Evolutionary conservation across 164 flowering plant genomes (phyloP), one percentile per base, ranked within the genome.

Genomic region (Piper longum): DNA sequence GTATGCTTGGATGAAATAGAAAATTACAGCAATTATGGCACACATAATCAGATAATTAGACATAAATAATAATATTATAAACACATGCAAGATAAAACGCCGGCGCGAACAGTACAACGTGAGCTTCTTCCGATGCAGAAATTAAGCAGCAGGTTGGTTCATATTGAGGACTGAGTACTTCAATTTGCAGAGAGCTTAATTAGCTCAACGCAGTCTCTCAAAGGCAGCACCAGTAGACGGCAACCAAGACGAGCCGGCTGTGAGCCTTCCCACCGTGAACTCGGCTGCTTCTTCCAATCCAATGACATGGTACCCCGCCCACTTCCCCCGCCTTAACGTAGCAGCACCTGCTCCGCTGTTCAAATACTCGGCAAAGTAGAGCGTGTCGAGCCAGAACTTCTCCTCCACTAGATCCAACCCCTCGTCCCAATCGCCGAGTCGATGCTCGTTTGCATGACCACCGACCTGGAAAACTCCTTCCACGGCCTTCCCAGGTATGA

Each of bases 221-320:
- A 26, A 26, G 36, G 36, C 36, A 1, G 48, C 2, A 3, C 76
- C 76, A 0, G 76, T 73, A 3, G 72, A 63, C 0, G 76, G 76
- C 41, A 73, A 45, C 76, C 76, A 73, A 40, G 72, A 66, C 18
- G 72, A 26, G 66, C 13, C 76, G 68, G 44, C 43, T 68, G 69
- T 73, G 48, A 73, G 69, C 9, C 62, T 54, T 0, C 43, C 76
- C 9, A 69, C 72, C 0, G 72, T 73, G 44, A 73, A 73, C 62
- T 73, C 67, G 36, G 1, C 48, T 11, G 72, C 76, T 26, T 73
- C 76, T 8, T 55, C 36, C 3, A 70, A n/a, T 5, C 72, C 62
- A 0, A 73, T 73, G 43, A 73, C 76, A 13, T 69, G 67, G 16
- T 66, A 73, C 1, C 76, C 76, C 2, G 72, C 69, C 76, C 76